Conservation (phyloP, 2,329 filamentous ascomycete species). For the Hypoxylon sp. region DNA sequence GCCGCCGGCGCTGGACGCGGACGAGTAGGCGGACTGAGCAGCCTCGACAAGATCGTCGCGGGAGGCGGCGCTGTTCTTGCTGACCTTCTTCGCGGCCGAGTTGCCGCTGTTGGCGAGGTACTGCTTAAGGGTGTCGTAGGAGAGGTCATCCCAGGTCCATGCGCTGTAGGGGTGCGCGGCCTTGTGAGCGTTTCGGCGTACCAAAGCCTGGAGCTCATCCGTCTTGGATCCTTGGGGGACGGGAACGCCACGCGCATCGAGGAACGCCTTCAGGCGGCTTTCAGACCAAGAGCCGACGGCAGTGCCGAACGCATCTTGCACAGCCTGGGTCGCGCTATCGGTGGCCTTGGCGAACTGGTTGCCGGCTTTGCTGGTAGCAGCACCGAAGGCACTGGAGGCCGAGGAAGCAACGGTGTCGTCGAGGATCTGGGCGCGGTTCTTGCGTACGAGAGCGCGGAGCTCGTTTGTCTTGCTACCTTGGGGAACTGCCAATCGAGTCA, state of each 20-base stretch:
- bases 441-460: slow-evolving; percentile 87
- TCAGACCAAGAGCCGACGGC: slow-evolving; percentile 76
- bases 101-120: slow-evolving; percentile 67
- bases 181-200: slow-evolving; percentile 79
- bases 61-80: slow-evolving; percentile 71
- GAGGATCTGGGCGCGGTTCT: slow-evolving; percentile 79
- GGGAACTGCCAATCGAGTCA: slow-evolving; percentile 70
- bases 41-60: slow-evolving; percentile 79
- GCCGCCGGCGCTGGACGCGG: slow-evolving; percentile 70
- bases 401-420: slow-evolving; percentile 72
- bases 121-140: slow-evolving; percentile 74
- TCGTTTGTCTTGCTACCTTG: slow-evolving; percentile 94
- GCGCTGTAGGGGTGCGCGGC: slow-evolving; percentile 74
- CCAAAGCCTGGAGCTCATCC: slow-evolving; percentile 78
- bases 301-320: slow-evolving; percentile 74
- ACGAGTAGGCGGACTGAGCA: slow-evolving; percentile 70
- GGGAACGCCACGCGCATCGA: slow-evolving; percentile 80
- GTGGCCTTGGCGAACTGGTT: slow-evolving; percentile 84
- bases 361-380: slow-evolving; percentile 78
- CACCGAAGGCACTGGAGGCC: slow-evolving; percentile 72
- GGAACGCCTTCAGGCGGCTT: slow-evolving; percentile 79
- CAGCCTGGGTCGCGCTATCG: slow-evolving; percentile 71
- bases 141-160: slow-evolving; percentile 85
- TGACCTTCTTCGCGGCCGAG: slow-evolving; percentile 67
- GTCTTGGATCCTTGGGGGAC: slow-evolving; percentile 78